Evolutionary conservation across 306 rosid species (phyloP).

Genomic region (Prunus campanulata): DNA sequence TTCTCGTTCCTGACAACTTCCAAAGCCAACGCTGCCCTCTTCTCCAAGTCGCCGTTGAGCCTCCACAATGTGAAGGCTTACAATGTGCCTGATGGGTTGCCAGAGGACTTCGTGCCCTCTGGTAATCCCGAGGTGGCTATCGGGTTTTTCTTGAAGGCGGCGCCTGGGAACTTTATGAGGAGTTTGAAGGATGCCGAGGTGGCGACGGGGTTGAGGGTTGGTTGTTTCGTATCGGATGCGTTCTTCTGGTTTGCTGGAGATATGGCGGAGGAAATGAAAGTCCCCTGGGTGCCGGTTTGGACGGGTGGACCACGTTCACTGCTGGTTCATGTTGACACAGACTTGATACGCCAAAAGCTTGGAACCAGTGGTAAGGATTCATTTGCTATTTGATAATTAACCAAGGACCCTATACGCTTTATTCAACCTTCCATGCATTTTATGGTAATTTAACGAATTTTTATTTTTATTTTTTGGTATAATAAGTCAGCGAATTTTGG

Average conservation of each 20-base stretch:
- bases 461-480: no score
- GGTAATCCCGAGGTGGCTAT: constrained; percentile 10
- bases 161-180: constrained; percentile 23
- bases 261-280: constrained; percentile 40
- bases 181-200: constrained; percentile 26
- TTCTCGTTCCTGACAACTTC: constrained; percentile 59
- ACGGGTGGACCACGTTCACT: constrained; percentile 57
- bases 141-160: constrained; percentile 28
- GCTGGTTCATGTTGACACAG: constrained; percentile 16
- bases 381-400: not conserved
- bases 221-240: constrained; percentile 54
- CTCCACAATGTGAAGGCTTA: constrained; percentile 31
- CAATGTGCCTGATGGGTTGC: constrained; percentile 51
- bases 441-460: no score
- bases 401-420: not conserved
- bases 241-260: constrained; percentile 58
- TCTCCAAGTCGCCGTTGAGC: not conserved
- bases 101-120: constrained; percentile 24
- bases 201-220: constrained; percentile 26
- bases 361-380: constrained; percentile 18
- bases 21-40: constrained; percentile 24
- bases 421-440: no score
- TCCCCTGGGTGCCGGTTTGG: constrained; percentile 76
- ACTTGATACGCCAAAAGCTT: constrained; percentile 34
- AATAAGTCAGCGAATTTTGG: not conserved